Evolutionary conservation across 1,139 yeast genomes (phyloP).

Genomic region (Trichomonascaceae sp.): DNA sequence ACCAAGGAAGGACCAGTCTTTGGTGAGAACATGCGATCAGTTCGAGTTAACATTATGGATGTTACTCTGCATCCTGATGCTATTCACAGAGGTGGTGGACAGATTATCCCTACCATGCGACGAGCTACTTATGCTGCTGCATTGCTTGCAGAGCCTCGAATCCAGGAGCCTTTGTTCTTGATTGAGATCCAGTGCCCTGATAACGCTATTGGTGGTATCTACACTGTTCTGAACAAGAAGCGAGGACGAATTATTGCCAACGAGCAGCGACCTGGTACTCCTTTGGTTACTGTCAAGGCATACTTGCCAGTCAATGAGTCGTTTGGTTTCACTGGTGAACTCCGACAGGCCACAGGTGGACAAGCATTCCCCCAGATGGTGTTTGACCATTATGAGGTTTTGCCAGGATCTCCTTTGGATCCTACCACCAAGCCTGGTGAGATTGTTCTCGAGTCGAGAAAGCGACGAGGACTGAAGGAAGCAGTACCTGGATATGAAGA

Average conservation of each 20-base stretch:
- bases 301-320: constrained; percentile 99
- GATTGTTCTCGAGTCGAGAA: constrained; percentile 85
- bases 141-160: constrained; percentile 97
- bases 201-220: constrained; percentile 99
- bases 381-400: constrained; percentile 95
- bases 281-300: constrained; percentile 98
- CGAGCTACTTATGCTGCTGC: constrained; percentile 98
- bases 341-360: constrained; percentile 99
- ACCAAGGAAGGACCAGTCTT: constrained; percentile 99
- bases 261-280: constrained; percentile 99
- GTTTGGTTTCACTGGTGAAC: constrained; percentile 99
- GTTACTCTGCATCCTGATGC: constrained; percentile 99
- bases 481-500: constrained; percentile 99
- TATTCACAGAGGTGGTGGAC: constrained; percentile 99
- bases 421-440: constrained; percentile 91
- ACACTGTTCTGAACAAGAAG: constrained; percentile 99
- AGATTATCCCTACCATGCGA: constrained; percentile 99
- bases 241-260: constrained; percentile 99
- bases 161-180: constrained; percentile 98
- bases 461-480: constrained; percentile 96
- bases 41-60: constrained; percentile 97
- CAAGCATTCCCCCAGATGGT: constrained; percentile 99
- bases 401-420: constrained; percentile 91
- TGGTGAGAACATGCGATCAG: constrained; percentile 94
- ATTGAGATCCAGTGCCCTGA: constrained; percentile 99